Evolutionary conservation across 371 early-diverging fungal genomes (phyloP).

Genomic region (Mortierella sp.): DNA sequence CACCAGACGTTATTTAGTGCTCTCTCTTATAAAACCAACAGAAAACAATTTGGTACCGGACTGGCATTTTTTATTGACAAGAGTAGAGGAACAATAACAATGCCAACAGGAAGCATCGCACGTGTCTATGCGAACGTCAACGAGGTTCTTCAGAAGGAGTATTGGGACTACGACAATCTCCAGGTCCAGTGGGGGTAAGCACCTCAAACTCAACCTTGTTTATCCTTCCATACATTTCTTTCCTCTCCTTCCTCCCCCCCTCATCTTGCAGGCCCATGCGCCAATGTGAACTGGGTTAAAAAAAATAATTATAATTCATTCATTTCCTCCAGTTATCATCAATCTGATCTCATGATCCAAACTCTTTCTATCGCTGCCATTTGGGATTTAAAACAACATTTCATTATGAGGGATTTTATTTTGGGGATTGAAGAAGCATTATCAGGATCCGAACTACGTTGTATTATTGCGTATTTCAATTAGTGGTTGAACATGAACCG

Average conservation of each 20-base stretch:
- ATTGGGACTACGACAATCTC: conserved; percentile 98
- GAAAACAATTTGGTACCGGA: background rate
- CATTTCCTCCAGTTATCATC: background rate
- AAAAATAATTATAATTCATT: too few relatives aligned
- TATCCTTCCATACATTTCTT: background rate
- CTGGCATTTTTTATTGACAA: background rate
- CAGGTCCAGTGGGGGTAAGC: conserved; percentile 63
- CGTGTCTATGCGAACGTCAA: conserved; percentile 94
- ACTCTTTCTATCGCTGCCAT: background rate
- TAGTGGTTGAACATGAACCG: background rate
- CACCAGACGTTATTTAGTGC: background rate
- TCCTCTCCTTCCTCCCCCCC: background rate
- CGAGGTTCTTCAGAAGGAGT: conserved; percentile 81
- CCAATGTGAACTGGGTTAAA: too few relatives aligned
- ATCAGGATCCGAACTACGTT: background rate
- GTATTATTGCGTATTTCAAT: background rate
- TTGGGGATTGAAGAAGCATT: background rate
- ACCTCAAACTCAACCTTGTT: background rate
- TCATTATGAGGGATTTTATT: background rate
- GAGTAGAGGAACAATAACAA: conserved; percentile 6
- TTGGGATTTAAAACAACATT: background rate
- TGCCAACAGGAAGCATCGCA: conserved; percentile 70
- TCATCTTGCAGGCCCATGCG: background rate
- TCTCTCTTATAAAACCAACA: background rate
- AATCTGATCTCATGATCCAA: background rate